Percentiles rank a stretch among this genome's conserved stretches.
Evolutionary conservation across 2,329 filamentous ascomycete species (phyloP).

Genomic region (Neonectria ditissima): DNA sequence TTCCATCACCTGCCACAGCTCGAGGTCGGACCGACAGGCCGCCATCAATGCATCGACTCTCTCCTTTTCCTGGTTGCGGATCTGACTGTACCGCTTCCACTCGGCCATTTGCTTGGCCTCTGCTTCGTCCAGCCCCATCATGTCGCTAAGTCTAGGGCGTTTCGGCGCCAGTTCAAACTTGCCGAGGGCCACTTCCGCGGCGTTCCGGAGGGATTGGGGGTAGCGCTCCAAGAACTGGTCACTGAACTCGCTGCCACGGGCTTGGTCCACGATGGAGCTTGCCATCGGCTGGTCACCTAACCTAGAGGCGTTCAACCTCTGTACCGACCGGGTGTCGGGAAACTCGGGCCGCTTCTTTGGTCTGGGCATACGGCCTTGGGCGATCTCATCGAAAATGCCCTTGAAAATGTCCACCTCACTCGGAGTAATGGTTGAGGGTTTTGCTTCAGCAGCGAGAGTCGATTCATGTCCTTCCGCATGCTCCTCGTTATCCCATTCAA

Average conservation of each 20-base stretch:
- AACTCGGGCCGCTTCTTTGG: constrained; percentile 39
- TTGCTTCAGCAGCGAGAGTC: background rate
- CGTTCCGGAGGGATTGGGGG: constrained; percentile 53
- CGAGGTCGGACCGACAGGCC: constrained; percentile 68
- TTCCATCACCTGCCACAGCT: constrained; percentile 76
- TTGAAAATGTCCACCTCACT: constrained; percentile 69
- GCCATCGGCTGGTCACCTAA: constrained; percentile 25
- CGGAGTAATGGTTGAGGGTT: constrained; percentile 59
- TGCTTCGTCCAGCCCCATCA: constrained; percentile 48
- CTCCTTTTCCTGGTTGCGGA: constrained; percentile 59
- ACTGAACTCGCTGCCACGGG: constrained; percentile 47
- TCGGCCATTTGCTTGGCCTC: constrained; percentile 52
- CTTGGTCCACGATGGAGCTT: constrained; percentile 50
- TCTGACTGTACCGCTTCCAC: constrained; percentile 49
- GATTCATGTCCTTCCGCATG: constrained; percentile 34
- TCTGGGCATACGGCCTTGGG: constrained; percentile 50
- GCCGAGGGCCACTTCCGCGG: constrained; percentile 54
- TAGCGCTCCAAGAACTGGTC: constrained; percentile 54
- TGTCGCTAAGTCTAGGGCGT: constrained; percentile 38
- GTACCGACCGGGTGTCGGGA: background rate
- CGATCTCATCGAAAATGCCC: constrained; percentile 64
- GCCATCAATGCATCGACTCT: constrained; percentile 68
- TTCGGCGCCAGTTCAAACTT: constrained; percentile 51
- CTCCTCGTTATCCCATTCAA: constrained; percentile 63
- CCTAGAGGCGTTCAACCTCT: constrained; percentile 5